These are phyloP conservation scores for Phytophthora nicotianae DNA, from an alignment of 352 stramenopile species.

Conservation along the genomic window DNA sequence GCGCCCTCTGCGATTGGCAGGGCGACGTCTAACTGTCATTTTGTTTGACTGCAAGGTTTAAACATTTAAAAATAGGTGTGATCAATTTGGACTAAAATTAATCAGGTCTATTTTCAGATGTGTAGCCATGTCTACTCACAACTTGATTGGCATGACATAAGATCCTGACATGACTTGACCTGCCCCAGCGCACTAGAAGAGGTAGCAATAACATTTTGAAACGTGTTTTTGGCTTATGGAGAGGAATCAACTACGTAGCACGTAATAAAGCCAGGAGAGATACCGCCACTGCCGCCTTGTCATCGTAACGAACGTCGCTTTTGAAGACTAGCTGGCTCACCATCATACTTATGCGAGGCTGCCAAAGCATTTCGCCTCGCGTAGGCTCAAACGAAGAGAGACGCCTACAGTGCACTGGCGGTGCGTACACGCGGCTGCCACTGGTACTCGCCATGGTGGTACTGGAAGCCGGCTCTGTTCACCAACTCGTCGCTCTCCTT, in stretches of 20 bases:
- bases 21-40: constrained; percentile 23
- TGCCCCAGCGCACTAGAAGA: not conserved
- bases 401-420: constrained; percentile 53
- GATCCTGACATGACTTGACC: no score
- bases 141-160: no score
- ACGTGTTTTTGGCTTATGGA: constrained; percentile 2
- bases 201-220: not conserved
- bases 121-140: constrained; percentile 2
- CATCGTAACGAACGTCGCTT: not conserved
- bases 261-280: not conserved
- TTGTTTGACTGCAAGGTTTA: constrained; percentile 3
- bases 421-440: constrained; percentile 57
- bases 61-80: constrained; percentile 18
- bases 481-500: constrained; percentile 88
- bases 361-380: constrained; percentile 7
- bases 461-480: constrained; percentile 71
- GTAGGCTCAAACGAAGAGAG: constrained; percentile 11
- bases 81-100: constrained; percentile 1
- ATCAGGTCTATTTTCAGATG: not conserved
- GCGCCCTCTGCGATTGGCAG: constrained; percentile 28
- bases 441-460: constrained; percentile 79
- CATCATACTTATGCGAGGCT: constrained; percentile 32
- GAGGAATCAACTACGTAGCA: not conserved
- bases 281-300: no score
- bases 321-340: constrained; percentile 25